Base-by-base conservation (phyloP, 2,329 filamentous ascomycete genomes). In the Phaeoacremonium minimum region DNA sequence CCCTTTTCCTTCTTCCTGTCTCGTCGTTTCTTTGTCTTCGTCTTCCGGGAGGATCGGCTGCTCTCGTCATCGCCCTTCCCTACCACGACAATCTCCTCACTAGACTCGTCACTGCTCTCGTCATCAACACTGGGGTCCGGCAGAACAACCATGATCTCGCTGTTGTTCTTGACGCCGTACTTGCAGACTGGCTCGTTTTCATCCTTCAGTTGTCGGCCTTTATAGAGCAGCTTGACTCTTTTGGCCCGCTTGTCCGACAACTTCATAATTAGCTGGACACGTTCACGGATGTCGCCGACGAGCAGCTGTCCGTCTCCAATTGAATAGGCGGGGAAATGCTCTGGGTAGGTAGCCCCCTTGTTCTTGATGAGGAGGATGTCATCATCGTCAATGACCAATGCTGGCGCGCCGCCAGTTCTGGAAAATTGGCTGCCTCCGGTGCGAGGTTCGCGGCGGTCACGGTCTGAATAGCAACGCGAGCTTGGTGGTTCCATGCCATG, bases 231-330 rank as follows among this genome's bases (percentile, higher is more conserved):
- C 57, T 81, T 85, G 53, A 88, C 66, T 32, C 71, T 64, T 18
- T 60, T 59, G 7, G 64, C 56, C 52, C 68, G 54, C 51, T 66
- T 64, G 31, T 79, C 72, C 5, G 73, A 68, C 19, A 87, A 61
- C 35, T 78, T 75, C 61, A 87, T 73, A 55, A 86, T 71, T 46
- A 83, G 68, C 36, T 76, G 79, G 5, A 80, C 76, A n/a, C 83
- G 80, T 36, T 82, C 71, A 39, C 77, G 73, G 19, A 90, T 70
- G 48, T 86, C 82, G 36, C 69, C 63, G 20, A 88, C 77, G 20
- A 68, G 71, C 38, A 90, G 64, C 52, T 85, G 81, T 32, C 84
- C 85, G 53, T 87, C 81, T 40, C 79, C 81, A 51, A 91, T 89
- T 41, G 80, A 77, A 57, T 83, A 86, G 11, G 81, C 81, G 1